phyloP scores from a whole-genome alignment of 345 rosid species.

The Ailanthus altissimus region DNA sequence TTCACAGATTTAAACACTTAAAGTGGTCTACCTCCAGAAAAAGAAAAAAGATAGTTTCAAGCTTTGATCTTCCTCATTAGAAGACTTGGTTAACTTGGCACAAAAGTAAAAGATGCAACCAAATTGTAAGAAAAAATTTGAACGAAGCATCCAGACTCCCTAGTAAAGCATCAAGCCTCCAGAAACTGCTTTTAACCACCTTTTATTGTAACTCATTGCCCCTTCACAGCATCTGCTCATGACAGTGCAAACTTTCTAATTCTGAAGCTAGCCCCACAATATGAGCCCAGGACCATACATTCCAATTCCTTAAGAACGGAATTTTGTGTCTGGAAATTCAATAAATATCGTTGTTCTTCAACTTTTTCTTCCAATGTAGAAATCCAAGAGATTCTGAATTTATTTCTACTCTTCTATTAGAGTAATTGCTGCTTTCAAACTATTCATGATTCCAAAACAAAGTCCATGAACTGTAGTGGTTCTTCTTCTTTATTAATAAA shows the following conservation, averaged over 20 bases:
- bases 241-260: neutral
- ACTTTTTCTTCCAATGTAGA: neutral
- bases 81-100: neutral
- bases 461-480: neutral
- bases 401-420: neutral
- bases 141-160: neutral
- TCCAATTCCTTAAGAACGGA: neutral
- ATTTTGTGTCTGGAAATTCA: neutral
- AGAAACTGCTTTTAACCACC: neutral
- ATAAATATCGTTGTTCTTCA: neutral
- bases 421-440: neutral
- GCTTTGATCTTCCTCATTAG: neutral
- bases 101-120: neutral
- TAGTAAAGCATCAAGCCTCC: neutral
- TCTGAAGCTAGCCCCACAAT: neutral
- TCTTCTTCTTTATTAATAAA: neutral
- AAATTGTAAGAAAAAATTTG: neutral
- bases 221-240: neutral
- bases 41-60: neutral
- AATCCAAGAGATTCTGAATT: neutral
- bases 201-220: neutral
- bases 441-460: neutral
- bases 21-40: neutral
- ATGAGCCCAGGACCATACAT: neutral
- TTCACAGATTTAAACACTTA: neutral